Conservation (phyloP, 2,329 filamentous ascomycete genomes). For the Cordyceps cateniannulata region DNA sequence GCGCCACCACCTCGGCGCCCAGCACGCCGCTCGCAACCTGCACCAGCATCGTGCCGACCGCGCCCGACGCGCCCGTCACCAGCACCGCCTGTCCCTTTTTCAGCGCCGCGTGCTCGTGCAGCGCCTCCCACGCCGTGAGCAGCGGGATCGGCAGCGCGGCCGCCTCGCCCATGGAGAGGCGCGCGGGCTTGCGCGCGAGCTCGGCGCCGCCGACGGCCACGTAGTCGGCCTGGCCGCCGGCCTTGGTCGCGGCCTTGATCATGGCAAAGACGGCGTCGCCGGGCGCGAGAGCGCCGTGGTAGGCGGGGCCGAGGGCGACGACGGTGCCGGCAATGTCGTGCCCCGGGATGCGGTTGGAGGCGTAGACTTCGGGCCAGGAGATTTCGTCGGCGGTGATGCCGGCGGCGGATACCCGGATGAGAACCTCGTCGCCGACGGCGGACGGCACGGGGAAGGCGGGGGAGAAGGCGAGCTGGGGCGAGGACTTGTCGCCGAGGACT, state of each 20-base stretch:
- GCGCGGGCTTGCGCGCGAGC: slow-evolving; percentile 18
- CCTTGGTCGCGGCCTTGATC: slow-evolving; percentile 17
- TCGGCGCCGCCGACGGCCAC: slow-evolving; percentile 17
- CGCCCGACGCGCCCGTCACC: slow-evolving; percentile 25
- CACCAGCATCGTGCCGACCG: slow-evolving; percentile 24
- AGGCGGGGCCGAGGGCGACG: slow-evolving; percentile 19
- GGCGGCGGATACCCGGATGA: slow-evolving; percentile 26
- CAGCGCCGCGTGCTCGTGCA: slow-evolving; percentile 18
- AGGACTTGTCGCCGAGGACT: slow-evolving; percentile 20
- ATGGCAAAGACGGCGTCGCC: slow-evolving; percentile 24
- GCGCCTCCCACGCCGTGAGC: slow-evolving; percentile 25
- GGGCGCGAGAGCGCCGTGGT: slow-evolving; percentile 16
- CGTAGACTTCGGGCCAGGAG: slow-evolving; percentile 27
- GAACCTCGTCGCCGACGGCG: slow-evolving; percentile 15
- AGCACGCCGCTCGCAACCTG: slow-evolving; percentile 21
- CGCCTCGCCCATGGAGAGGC: slow-evolving; percentile 20
- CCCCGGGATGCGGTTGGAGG: slow-evolving; percentile 24
- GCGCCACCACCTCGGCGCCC: slow-evolving; percentile 20
- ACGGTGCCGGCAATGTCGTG: slow-evolving; percentile 30
- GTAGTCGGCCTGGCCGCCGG: slow-evolving; percentile 25
- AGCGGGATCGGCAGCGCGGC: slow-evolving; percentile 26
- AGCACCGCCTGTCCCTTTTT: slow-evolving; percentile 17
- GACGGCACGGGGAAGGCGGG: slow-evolving; percentile 16
- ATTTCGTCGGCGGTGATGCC: slow-evolving; percentile 30
- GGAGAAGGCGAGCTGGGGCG: slow-evolving; percentile 17